Base-by-base conservation (phyloP, 305 asterid species). In the Fraxinus sp. region DNA sequence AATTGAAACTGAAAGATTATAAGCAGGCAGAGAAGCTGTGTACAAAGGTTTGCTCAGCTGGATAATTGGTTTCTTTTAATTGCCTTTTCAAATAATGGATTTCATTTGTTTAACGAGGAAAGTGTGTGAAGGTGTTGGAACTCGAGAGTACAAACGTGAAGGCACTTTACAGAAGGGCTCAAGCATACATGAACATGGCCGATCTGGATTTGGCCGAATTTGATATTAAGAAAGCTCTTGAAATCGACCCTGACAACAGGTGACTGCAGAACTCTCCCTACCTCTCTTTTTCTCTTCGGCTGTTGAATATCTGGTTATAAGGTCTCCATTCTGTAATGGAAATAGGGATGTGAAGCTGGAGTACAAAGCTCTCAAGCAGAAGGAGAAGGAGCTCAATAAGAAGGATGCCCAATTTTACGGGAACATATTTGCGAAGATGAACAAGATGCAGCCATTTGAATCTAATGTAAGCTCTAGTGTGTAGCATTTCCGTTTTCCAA, bases 101-200 rank as follows among this genome's bases (percentile, higher is more conserved):
- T 22, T 32, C 4, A 7, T 37, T 22, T 41, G 22, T 66, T 16
- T 82, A 52, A 83, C 0, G 6, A 77, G 57, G 28, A 35, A 1
- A 18, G 33, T 64, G 7, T 24, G 43, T 88, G 86, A 76, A 93
- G 97, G 96, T 92, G 46, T 84, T 89, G 72, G 92, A 89, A 77
- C 83, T 86, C 0, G 92, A 88, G 80, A 78, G 86, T 24, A 85
- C 83, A 32, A 89, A 89, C 64, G 91, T 88, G 20, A 89, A 89
- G 83, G 88, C 92, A 52, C 91, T 89, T 39, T 89, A 89, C 73
- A 74, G 91, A 22, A 89, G 92, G 78, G 91, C 90, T 37, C 92
- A 86, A 76, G 91, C 92, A 16, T 80, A 85, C 64, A 86, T 88
- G 85, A 83, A 83, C 39, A 46, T 85, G 79, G 81, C 89, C 2